A percentile compares a stretch with the other conserved stretches of the same genome.
phyloP scores from a whole-genome alignment of 176 grass and related monocot species.

The Oryza meyeriana region DNA sequence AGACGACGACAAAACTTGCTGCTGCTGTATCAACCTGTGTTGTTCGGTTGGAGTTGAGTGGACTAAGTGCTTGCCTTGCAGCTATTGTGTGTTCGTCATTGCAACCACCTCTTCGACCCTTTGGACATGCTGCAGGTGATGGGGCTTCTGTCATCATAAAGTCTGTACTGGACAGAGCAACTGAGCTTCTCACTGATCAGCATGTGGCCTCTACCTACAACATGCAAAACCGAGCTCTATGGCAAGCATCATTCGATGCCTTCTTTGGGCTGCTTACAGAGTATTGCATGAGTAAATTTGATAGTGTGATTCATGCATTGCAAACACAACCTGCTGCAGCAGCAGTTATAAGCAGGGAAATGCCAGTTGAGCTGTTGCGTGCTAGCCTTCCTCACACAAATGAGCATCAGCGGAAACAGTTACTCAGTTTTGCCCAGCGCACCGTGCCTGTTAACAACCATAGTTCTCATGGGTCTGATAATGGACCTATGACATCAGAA shows the following conservation, averaged over 20 bases:
- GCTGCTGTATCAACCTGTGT: slow-evolving; percentile 45
- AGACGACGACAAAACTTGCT: slow-evolving; percentile 47
- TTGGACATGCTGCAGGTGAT: slow-evolving; percentile 62
- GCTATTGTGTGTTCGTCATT: slow-evolving; percentile 74
- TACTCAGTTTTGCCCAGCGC: slow-evolving; percentile 70
- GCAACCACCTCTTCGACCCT: slow-evolving; percentile 74
- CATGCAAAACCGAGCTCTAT: slow-evolving; percentile 47
- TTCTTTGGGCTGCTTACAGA: slow-evolving; percentile 64
- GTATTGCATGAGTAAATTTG: slow-evolving; percentile 76
- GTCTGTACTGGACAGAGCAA: slow-evolving; percentile 65
- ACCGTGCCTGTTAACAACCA: slow-evolving; percentile 47
- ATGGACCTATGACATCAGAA: slow-evolving; percentile 28
- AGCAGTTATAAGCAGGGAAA: slow-evolving; percentile 61
- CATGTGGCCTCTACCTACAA: slow-evolving; percentile 44
- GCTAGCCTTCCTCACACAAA: slow-evolving; percentile 84
- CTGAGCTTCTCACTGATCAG: slow-evolving; percentile 52
- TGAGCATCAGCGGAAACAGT: slow-evolving; percentile 60
- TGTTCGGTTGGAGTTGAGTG: slow-evolving; percentile 59
- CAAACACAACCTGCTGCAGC: slow-evolving; percentile 24
- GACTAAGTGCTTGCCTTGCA: slow-evolving; percentile 81
- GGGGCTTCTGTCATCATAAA: slow-evolving; percentile 72
- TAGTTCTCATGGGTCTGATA: slow-evolving; percentile 37
- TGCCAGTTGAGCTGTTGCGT: slow-evolving; percentile 75
- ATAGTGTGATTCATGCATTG: slow-evolving; percentile 48
- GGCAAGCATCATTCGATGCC: slow-evolving; percentile 82